These are phyloP conservation scores for Persicaria tinctoria DNA, from an alignment of 148 eudicot genomes.

Conservation along the genomic window DNA sequence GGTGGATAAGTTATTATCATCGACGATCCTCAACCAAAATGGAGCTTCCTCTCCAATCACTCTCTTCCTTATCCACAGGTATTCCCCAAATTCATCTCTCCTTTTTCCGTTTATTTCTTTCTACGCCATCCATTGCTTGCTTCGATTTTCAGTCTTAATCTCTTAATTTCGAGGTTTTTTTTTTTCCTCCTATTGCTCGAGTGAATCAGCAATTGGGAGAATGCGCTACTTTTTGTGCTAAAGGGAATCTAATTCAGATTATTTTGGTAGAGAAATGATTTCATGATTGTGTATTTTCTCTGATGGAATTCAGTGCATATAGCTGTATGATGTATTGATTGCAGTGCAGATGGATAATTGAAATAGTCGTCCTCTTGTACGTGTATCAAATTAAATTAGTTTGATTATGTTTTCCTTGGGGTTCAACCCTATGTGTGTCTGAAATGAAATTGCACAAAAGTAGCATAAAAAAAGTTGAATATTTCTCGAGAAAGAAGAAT, in stretches of 20 bases:
- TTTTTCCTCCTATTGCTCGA: not conserved
- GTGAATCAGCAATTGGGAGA: conserved; percentile 1
- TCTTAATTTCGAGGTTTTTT: not conserved
- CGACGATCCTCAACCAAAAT: not conserved
- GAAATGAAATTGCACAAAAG: too few relatives aligned
- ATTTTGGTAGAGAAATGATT: not conserved
- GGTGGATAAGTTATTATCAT: not conserved
- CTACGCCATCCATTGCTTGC: not conserved
- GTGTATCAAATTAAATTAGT: too few relatives aligned
- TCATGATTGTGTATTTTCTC: not conserved
- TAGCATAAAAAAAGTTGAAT: not conserved
- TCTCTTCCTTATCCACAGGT: conserved; percentile 11
- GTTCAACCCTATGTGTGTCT: too few relatives aligned
- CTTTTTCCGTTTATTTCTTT: not conserved
- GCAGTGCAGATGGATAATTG: not conserved
- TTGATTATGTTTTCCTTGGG: too few relatives aligned
- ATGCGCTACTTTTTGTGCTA: not conserved
- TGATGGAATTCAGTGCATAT: too few relatives aligned
- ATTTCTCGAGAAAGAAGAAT: too few relatives aligned
- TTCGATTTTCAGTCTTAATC: not conserved
- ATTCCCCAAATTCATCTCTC: not conserved
- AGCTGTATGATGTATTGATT: not conserved
- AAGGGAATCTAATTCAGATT: not conserved
- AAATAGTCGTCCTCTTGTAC: not conserved
- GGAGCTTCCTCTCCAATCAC: conserved; percentile 11